These are phyloP conservation scores for Fusarium torreyae DNA, from an alignment of 2,329 filamentous ascomycete species.

Conservation along the genomic window DNA sequence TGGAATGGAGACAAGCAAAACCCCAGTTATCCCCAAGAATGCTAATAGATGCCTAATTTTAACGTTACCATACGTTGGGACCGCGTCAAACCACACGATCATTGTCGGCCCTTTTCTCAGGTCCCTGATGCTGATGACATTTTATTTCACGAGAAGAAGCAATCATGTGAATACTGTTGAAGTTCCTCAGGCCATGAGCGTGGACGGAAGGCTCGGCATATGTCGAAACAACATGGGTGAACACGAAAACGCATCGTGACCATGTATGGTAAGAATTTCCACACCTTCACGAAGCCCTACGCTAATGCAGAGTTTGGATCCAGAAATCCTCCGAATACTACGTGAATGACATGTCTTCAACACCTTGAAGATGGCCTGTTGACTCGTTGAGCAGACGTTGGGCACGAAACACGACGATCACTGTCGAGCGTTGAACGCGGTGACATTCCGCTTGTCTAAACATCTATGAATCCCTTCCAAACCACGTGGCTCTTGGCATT, in stretches of 20 bases:
- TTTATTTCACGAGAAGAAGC: slow-evolving; percentile 1
- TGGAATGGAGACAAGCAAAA: too few relatives aligned
- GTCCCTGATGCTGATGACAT: background rate
- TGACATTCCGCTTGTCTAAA: background rate
- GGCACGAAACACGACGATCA: background rate
- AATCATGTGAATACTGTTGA: too few relatives aligned
- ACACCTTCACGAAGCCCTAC: background rate
- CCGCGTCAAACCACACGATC: too few relatives aligned
- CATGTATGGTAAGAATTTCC: slow-evolving; percentile 2
- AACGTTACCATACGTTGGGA: too few relatives aligned
- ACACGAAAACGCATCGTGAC: background rate
- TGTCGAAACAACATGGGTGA: slow-evolving; percentile 3
- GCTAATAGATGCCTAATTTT: too few relatives aligned
- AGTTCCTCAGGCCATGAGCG: too few relatives aligned
- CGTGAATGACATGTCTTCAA: background rate
- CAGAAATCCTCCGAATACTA: slow-evolving; percentile 21
- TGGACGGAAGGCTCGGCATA: slow-evolving; percentile 19
- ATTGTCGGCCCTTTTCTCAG: slow-evolving; percentile 15
- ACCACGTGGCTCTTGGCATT: background rate
- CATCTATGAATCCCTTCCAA: background rate
- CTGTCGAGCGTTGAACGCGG: background rate
- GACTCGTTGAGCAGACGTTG: background rate
- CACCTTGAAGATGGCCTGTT: background rate
- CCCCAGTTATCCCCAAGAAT: too few relatives aligned
- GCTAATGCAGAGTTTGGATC: background rate